Percentiles rank a stretch among this genome's conserved stretches.
Conservation (phyloP, 208 protist genomes). For the Pavlovales sp. region DNA sequence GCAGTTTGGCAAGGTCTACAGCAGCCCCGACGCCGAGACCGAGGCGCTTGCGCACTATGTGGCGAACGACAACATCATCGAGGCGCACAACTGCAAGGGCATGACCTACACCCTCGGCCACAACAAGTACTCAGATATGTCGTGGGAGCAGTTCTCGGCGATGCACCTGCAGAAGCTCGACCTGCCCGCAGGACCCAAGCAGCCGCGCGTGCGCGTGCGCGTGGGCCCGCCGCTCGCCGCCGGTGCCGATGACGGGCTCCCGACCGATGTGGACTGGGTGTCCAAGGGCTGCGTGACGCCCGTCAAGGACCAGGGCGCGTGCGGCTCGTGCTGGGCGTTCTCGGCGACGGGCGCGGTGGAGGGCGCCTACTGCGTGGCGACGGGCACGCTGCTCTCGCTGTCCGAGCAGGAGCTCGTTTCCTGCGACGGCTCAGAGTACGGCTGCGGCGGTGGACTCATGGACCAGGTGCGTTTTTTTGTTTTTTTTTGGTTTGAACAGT, state of each 20-base stretch:
- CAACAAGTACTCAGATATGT: slow-evolving; percentile 56
- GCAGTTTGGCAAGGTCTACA: slow-evolving; percentile 69
- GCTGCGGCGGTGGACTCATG: slow-evolving; percentile 83
- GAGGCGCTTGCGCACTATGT: slow-evolving; percentile 65
- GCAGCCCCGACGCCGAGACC: slow-evolving; percentile 61
- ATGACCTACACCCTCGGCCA: slow-evolving; percentile 48
- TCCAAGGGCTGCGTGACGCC: slow-evolving; percentile 73
- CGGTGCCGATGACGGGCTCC: slow-evolving; percentile 20
- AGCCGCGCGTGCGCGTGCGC: not conserved
- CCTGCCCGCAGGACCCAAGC: not conserved
- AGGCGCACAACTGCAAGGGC: slow-evolving; percentile 12
- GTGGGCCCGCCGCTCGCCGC: not conserved
- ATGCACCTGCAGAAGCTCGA: not conserved
- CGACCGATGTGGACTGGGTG: slow-evolving; percentile 73
- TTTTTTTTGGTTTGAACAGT: no score
- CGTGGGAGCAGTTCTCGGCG: slow-evolving; percentile 39
- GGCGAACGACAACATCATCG: slow-evolving; percentile 58
- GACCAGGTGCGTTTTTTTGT: no score
- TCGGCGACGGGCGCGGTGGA: slow-evolving; percentile 83
- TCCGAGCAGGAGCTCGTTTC: slow-evolving; percentile 89
- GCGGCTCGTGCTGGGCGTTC: slow-evolving; percentile 94
- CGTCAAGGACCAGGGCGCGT: slow-evolving; percentile 88
- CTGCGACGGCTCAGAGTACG: slow-evolving; percentile 73
- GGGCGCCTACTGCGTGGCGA: slow-evolving; percentile 56
- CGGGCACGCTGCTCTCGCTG: slow-evolving; percentile 60